These are phyloP conservation scores for Venturia effusa DNA, from an alignment of 2,329 filamentous ascomycete species.

Conservation along the genomic window DNA sequence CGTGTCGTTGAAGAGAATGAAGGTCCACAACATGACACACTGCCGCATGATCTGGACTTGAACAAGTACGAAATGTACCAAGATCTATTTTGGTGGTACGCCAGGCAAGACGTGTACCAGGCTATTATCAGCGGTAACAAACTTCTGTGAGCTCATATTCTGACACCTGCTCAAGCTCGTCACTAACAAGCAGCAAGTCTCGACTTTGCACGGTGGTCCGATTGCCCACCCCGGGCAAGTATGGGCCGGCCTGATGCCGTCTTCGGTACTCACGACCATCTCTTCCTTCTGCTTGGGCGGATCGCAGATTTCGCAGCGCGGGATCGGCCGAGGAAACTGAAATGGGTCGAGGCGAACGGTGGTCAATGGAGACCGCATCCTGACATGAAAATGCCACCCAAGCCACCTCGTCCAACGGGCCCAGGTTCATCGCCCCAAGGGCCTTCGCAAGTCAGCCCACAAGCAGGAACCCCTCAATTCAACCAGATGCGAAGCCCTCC, in stretches of 20 bases:
- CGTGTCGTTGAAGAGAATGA: constrained; percentile 26
- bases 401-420: constrained; percentile 10
- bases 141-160: constrained; percentile 51
- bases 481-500: constrained; percentile 12
- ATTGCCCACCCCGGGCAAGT: constrained; percentile 75
- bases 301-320: constrained; percentile 66
- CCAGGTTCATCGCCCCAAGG: background rate
- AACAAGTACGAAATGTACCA: constrained; percentile 70
- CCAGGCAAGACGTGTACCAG: constrained; percentile 88
- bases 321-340: constrained; percentile 70
- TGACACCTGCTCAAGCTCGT: background rate
- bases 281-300: constrained; percentile 71
- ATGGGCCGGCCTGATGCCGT: constrained; percentile 68
- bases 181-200: constrained; percentile 41
- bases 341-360: constrained; percentile 49
- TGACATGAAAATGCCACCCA: constrained; percentile 15
- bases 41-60: constrained; percentile 44
- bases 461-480: background rate
- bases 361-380: constrained; percentile 45
- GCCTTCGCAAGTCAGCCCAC: background rate
- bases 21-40: constrained; percentile 25
- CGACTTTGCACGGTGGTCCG: constrained; percentile 70
- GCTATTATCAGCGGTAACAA: constrained; percentile 77
- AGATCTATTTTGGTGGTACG: constrained; percentile 93
- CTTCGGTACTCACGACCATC: constrained; percentile 81